Percentiles rank a stretch among this genome's conserved stretches.
Evolutionary conservation across 2,329 filamentous ascomycete genomes (phyloP).

Genomic region (Alternaria alternata): DNA sequence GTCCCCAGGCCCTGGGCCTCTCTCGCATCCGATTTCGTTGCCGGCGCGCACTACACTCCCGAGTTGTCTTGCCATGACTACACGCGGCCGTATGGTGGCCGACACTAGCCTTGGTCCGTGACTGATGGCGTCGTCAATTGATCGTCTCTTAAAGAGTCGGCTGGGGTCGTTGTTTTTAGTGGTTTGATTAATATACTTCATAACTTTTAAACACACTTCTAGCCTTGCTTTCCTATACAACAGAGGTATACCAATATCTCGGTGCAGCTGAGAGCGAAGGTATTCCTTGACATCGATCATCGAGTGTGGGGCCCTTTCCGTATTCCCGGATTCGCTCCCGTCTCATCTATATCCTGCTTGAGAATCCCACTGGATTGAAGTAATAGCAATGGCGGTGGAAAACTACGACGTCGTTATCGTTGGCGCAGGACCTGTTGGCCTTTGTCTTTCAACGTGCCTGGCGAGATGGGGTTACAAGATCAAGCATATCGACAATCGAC

Average conservation of each 20-base stretch:
- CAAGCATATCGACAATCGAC: slow-evolving; percentile 91
- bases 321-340: slow-evolving; percentile 6
- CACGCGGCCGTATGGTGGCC: slow-evolving; percentile 11
- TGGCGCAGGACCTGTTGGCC: slow-evolving; percentile 86
- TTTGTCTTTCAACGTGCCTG: slow-evolving; percentile 86
- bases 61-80: slow-evolving; percentile 33
- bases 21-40: slow-evolving; percentile 36
- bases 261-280: slow-evolving; percentile 2
- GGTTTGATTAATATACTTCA: background rate
- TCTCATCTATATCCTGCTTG: background rate
- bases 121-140: slow-evolving; percentile 16
- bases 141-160: slow-evolving; percentile 19
- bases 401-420: slow-evolving; percentile 79
- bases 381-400: slow-evolving; percentile 43
- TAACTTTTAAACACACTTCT: background rate
- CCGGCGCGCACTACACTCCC: slow-evolving; percentile 30
- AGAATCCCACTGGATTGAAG: background rate
- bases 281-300: slow-evolving; percentile 14
- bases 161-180: slow-evolving; percentile 6
- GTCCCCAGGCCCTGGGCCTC: slow-evolving; percentile 14
- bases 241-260: background rate
- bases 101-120: slow-evolving; percentile 24
- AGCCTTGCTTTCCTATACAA: background rate
- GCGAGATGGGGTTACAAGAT: slow-evolving; percentile 94
- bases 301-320: slow-evolving; percentile 2